Evolutionary conservation across 2,329 filamentous ascomycete genomes (phyloP).

Genomic region (Fonsecaea erecta): DNA sequence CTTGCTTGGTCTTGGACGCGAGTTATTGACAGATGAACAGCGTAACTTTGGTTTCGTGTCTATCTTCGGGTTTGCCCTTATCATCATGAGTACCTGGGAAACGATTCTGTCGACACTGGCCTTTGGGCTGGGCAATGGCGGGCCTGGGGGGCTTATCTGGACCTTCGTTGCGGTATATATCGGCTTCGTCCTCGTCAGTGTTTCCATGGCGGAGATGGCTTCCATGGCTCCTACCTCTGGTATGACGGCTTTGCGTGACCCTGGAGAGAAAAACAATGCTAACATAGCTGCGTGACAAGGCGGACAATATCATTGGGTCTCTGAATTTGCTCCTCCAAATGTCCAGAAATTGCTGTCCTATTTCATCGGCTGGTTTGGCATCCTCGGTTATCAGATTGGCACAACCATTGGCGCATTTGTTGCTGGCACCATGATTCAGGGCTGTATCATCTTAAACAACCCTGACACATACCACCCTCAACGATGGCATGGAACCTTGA

Average conservation of each 20-base stretch:
- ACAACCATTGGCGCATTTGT: slow-evolving; percentile 38
- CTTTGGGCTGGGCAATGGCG: slow-evolving; percentile 50
- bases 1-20: neutral
- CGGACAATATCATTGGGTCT: slow-evolving; percentile 64
- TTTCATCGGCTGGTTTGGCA: slow-evolving; percentile 44
- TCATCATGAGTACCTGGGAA: slow-evolving; percentile 52
- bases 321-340: slow-evolving; percentile 55
- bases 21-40: slow-evolving; percentile 36
- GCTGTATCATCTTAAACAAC: slow-evolving; percentile 41
- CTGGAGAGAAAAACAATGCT: neutral
- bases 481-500: slow-evolving; percentile 41
- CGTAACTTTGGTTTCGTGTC: slow-evolving; percentile 53
- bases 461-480: slow-evolving; percentile 35
- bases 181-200: slow-evolving; percentile 48
- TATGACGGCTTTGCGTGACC: neutral
- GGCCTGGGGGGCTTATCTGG: slow-evolving; percentile 59
- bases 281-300: slow-evolving; percentile 35
- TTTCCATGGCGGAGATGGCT: slow-evolving; percentile 56
- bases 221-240: slow-evolving; percentile 47
- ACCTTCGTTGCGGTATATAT: slow-evolving; percentile 55
- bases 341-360: slow-evolving; percentile 52
- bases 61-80: slow-evolving; percentile 52
- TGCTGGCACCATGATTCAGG: slow-evolving; percentile 43
- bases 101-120: slow-evolving; percentile 46
- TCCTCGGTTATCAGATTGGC: slow-evolving; percentile 43